phyloP scores from a whole-genome alignment of 106 monocot species.

The Allium fistulosum region DNA sequence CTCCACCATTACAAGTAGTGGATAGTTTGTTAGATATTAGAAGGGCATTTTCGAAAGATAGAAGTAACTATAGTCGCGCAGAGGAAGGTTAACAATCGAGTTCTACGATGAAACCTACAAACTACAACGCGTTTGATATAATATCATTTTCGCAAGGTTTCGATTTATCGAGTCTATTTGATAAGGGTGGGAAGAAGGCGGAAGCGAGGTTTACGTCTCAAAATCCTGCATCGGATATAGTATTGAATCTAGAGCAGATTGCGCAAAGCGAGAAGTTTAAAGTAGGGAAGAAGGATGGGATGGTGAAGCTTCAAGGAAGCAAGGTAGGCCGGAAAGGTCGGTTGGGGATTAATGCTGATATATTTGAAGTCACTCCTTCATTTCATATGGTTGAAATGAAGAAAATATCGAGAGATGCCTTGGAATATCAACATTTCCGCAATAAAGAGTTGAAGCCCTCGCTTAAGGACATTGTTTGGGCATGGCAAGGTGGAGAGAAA shows the following conservation, averaged over 20 bases:
- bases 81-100: background rate
- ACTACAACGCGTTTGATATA: slow-evolving; percentile 56
- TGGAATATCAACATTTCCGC: slow-evolving; percentile 74
- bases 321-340: slow-evolving; percentile 56
- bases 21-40: slow-evolving; percentile 17
- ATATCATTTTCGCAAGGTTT: slow-evolving; percentile 47
- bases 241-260: slow-evolving; percentile 64
- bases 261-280: slow-evolving; percentile 48
- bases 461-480: slow-evolving; percentile 79
- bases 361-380: slow-evolving; percentile 66
- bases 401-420: slow-evolving; percentile 59
- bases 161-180: slow-evolving; percentile 61
- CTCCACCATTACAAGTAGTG: background rate
- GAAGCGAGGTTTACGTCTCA: slow-evolving; percentile 37
- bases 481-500: slow-evolving; percentile 43
- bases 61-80: background rate
- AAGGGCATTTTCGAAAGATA: slow-evolving; percentile 14
- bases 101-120: slow-evolving; percentile 10
- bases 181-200: slow-evolving; percentile 3
- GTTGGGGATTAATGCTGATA: slow-evolving; percentile 60
- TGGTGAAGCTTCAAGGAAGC: slow-evolving; percentile 50
- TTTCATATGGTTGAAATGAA: slow-evolving; percentile 68
- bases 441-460: slow-evolving; percentile 60
- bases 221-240: slow-evolving; percentile 34
- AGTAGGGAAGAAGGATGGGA: slow-evolving; percentile 55